Conservation (phyloP, 805 yeast genomes). For the Isabelozyma rhagii region DNA sequence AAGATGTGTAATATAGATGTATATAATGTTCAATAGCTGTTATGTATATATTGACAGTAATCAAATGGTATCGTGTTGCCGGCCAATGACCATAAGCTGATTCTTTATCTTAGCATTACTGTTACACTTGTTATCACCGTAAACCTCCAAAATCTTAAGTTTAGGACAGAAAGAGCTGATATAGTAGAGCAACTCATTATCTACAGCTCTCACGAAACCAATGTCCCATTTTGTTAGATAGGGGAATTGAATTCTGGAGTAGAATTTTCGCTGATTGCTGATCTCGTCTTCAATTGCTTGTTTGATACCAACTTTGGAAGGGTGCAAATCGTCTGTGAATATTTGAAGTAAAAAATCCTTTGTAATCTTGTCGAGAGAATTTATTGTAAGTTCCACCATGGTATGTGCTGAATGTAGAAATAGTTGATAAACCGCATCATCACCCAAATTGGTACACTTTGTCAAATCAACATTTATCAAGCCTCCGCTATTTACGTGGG, state of each 20-base stretch:
- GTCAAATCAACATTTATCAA: conserved; percentile 57
- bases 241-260: conserved; percentile 38
- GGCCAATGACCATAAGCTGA: conserved; percentile 65
- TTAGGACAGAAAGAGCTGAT: conserved; percentile 59
- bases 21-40: background rate
- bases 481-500: conserved; percentile 46
- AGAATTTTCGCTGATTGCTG: conserved; percentile 8
- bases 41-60: background rate
- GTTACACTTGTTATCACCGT: conserved; percentile 73
- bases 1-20: background rate
- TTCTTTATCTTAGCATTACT: conserved; percentile 47
- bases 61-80: conserved; percentile 63
- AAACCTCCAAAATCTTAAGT: conserved; percentile 69
- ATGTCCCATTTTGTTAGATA: conserved; percentile 65
- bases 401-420: conserved; percentile 63
- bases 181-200: conserved; percentile 61
- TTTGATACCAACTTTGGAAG: conserved; percentile 17
- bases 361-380: conserved; percentile 64
- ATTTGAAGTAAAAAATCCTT: conserved; percentile 46
- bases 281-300: conserved; percentile 9
- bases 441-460: conserved; percentile 65
- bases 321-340: conserved; percentile 34
- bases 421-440: conserved; percentile 57
- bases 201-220: conserved; percentile 77
- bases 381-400: conserved; percentile 65